Percentiles rank a stretch among this genome's conserved stretches.
phyloP scores from a whole-genome alignment of 768 basidiomycete genomes.

The Russula brevipes region DNA sequence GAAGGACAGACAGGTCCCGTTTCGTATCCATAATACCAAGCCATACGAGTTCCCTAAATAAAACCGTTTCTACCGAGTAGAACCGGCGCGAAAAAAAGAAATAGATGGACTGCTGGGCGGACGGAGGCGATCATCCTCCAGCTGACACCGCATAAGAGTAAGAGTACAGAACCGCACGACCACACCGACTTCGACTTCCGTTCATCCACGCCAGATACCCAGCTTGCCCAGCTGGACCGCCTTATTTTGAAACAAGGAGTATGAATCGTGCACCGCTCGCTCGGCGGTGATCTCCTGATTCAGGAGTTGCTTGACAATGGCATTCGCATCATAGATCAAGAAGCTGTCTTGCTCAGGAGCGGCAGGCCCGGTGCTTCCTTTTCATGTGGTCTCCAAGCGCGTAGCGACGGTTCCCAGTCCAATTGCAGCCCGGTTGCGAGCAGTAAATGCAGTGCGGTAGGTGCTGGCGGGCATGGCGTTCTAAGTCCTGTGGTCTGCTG shows the following conservation, averaged over 20 bases:
- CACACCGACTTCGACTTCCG: no score
- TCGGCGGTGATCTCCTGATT: background rate
- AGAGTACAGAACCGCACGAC: no score
- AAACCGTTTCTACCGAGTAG: no score
- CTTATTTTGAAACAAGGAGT: background rate
- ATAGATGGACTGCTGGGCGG: no score
- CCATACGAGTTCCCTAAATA: background rate
- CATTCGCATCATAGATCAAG: constrained; percentile 3
- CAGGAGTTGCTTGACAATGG: background rate
- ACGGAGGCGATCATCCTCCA: background rate
- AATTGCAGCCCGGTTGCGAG: background rate
- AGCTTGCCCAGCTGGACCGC: background rate
- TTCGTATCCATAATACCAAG: background rate
- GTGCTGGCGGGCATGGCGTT: constrained; percentile 2
- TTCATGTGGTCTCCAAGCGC: background rate
- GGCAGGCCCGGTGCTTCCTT: background rate
- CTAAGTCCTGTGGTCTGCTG: background rate
- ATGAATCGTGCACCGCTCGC: background rate
- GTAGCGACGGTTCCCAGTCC: background rate
- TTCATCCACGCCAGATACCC: background rate
- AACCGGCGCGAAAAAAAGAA: no score
- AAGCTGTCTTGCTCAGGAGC: background rate
- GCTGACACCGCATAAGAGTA: background rate
- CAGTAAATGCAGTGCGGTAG: background rate
- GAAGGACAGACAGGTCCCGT: background rate